Evolutionary conservation across 2,329 filamentous ascomycete genomes (phyloP), one percentile per base, ranked within the genome.

Genomic region (Penicillium capsulatum): DNA sequence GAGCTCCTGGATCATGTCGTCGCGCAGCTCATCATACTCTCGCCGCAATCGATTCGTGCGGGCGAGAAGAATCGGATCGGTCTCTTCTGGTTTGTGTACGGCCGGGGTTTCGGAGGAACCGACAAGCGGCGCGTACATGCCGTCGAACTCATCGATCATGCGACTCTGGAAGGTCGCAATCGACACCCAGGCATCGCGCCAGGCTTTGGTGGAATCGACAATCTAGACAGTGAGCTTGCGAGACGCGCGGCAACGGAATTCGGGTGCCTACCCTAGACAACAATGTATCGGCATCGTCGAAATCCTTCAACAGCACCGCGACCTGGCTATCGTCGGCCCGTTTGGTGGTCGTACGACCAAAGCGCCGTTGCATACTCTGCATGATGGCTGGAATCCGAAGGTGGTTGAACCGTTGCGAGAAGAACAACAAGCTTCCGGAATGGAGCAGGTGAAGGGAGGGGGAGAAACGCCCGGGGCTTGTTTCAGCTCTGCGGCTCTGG

Each of bases 261-360:
- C 40, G 30, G 42, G 55, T 38, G 34, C 69, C 42, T 70, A 88
- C 86, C 73, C 80, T 81, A 49, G 77, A 75, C 48, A 92, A 73
- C 59, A 90, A 76, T 51, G 77, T 78, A 62, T 92, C 84, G 17
- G 83, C 84, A 63, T 90, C 82, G 53, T 88, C 83, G 59, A 89
- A 92, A 57, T 92, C 86, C 53, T 79, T 82, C 40, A 94, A 69
- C 38, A 92, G 72, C 31, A 83, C 75, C 8, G 82, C 81, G 31
- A 91, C 81, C 58, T 87, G 83, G 50, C 82, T 82, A 60, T 87
- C 83, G 64, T 92, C 84, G 40, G 83, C 84, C 46, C 81, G 77
- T 57, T 78, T 80, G 66, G 80, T 75, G 59, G 90, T 77, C 64
- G 78, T 82, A 45, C 52, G 52, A 40, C 84, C 85, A 52, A 90